Evolutionary conservation across 2,329 filamentous ascomycete genomes (phyloP), one percentile per base, ranked within the genome.

Genomic region (Claviceps quebecensis): DNA sequence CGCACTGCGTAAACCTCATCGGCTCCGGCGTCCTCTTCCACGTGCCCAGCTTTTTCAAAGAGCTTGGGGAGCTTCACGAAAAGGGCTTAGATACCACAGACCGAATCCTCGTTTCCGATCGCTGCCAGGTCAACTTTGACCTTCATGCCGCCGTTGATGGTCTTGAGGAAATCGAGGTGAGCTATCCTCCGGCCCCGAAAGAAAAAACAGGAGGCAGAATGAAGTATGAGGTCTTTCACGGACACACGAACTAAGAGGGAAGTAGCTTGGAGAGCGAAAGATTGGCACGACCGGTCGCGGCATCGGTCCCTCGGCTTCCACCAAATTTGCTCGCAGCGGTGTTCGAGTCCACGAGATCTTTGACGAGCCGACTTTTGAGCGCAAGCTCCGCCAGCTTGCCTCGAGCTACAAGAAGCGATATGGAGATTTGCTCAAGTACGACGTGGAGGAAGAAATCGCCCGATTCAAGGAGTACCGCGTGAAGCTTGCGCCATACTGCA

Each of bases 21-120:
- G 86, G 84, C 54, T 83, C 81, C 47, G 83, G 74, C 46, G 75
- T 78, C 41, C 78, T 86, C 54, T 80, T 87, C 57, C 78, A 87
- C 65, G 74, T 58, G 45, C 64, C 64, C 7, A 64, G 58, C 41
- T 72, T 72, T 56, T 72, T 72, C 60, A 62, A 59, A 37, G 70
- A 74, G 59, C 63, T 73, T 17, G 52, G 59, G 5, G 65, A 65
- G 36, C 65, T 74, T 9, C 64, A 70, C 40, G 60, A 61, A 19
- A 68, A 58, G 40, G 55, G 51, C 13, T 46, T 54, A 26, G 46
- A 53, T 37, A 51, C 51, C 40, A 62, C 63, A 55, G 69, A 73
- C 45, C 68, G 73, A 56, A 78, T 86, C 58, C 76, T 79, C 61
- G 76, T 86, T 61, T 78, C 73, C 54, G 80, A 83, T 62, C 70